Evolutionary conservation across 441 rosid species (phyloP).

Genomic region (Metrosideros polymorpha): DNA sequence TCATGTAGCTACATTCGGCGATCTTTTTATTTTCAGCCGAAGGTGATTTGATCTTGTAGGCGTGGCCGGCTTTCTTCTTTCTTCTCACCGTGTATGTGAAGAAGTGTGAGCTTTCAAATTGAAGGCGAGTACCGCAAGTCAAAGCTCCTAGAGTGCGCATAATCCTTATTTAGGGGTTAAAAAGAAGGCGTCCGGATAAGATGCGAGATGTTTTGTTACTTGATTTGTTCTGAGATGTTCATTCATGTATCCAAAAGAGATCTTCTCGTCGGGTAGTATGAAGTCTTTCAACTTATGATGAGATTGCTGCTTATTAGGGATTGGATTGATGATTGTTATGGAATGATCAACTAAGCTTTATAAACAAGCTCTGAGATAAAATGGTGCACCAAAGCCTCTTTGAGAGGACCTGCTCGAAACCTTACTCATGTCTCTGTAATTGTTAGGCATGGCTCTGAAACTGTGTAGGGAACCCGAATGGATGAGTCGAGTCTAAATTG

Average conservation of each 20-base stretch:
- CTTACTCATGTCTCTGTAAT: background rate
- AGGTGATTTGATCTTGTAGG: background rate
- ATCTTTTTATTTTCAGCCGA: background rate
- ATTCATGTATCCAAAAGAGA: background rate
- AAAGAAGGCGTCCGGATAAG: background rate
- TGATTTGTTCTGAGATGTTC: background rate
- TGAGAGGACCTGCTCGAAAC: background rate
- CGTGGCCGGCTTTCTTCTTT: background rate
- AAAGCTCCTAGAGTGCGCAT: background rate
- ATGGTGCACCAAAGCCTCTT: background rate
- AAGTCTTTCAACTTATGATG: background rate
- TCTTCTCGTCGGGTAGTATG: background rate
- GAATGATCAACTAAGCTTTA: background rate
- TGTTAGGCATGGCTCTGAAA: background rate
- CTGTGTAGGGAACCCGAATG: background rate
- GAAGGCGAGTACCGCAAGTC: background rate
- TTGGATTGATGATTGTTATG: background rate
- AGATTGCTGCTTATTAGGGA: background rate
- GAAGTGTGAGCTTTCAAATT: background rate
- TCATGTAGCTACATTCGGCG: background rate
- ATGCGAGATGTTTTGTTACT: background rate
- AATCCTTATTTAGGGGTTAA: too few species aligned
- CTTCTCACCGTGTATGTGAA: background rate
- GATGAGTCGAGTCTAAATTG: background rate
- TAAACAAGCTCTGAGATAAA: background rate